Base-by-base conservation (phyloP, 768 basidiomycete genomes). In the Kwoniella botswanensis region DNA sequence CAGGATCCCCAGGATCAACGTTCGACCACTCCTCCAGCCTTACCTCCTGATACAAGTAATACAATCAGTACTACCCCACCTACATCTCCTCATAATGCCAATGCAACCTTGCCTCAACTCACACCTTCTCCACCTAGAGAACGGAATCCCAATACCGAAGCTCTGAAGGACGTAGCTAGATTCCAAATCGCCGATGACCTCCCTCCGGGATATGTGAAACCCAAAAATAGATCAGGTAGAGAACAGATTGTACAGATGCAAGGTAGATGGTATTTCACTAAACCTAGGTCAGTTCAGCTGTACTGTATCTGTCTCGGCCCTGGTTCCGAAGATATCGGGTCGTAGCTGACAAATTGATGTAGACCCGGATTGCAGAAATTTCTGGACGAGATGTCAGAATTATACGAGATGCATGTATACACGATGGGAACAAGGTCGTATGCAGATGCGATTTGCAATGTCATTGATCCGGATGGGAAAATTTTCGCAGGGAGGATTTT, bases 351-450 rank as follows among this genome's bases (percentile, higher is more conserved):
- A 21, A 7, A 22, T 17, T 2, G 15, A 17, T 4, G 5, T 71
- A 90, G 94, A 74, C 94, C 94, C 9, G 93, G 93, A n/a, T 88
- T 94, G 85, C 85, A 86, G 66, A 87, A 88, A 58, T 98, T 99
- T 83, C 86, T 99, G 63, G 85, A 85, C 71, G 86, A 87, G 56
- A 88, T 91, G 74, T 88, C 92, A 44, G 85, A 86, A 61, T 90
- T 92, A 79, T 99, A 96, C 84, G 95, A 98, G 85, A 94, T 98
- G 94, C 97, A 98, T 82, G 95, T 99, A 58, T 99, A 99, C 84
- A 99, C 96, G 24, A 98, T 98, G 95, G 97, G 97, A 65, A 98
- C 96, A 26, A 90, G 97, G 56, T 91, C 93, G 56, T 99, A 98
- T 84, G 97, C 97, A 46, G 92, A 94, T 83, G 89, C 94, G 82